Base-by-base conservation (phyloP, 768 basidiomycete genomes). In the Lactarius trivialis region DNA sequence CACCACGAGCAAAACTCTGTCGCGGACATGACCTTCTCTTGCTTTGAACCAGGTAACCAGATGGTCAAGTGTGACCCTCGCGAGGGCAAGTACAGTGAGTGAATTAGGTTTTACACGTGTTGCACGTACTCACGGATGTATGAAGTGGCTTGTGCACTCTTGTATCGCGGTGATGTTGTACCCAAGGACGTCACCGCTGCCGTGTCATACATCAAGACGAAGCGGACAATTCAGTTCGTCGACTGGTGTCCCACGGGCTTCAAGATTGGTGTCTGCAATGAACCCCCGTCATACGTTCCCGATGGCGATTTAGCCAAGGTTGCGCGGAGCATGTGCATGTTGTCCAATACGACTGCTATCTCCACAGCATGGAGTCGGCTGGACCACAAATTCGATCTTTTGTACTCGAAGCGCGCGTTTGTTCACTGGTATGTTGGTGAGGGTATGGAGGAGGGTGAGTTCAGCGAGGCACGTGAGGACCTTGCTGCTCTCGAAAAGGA, bases 401-500 rank as follows among this genome's bases (percentile, higher is more conserved):
- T 89, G 43, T 89, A 88, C 78, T 86, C 86, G 56, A 84, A 78
- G 73, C 78, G 77, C 67, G 78, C 78, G 9, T 78, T 81, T 66
- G 77, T 80, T 9, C 79, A 82, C 72, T 80, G 82, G 83, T 84
- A 90, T 73, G 86, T 87, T 63, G 85, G 86, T 64, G 85, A 88
- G 73, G 85, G 86, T 71, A 89, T 88, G 85, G 85, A 88, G 73
- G 85, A 88, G 83, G 96, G 96, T 73, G 96, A 99, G 78, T 98
- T 98, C 79, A 95, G 93, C 21, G 96, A 98, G 79, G 96, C 96
- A 21, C 89, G 96, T 63, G 97, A 99, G 78, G 96, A 99, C 74
- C 87, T 99, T 61, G 97, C 96, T n/a, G 96, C 96, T n/a, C 85
- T 99, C 59, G 96, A 98, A 81, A 97, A 93, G 76, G 93, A 93